phyloP scores from a whole-genome alignment of 495 filamentous ascomycete species.

The Trichodelitschia bisporula region DNA sequence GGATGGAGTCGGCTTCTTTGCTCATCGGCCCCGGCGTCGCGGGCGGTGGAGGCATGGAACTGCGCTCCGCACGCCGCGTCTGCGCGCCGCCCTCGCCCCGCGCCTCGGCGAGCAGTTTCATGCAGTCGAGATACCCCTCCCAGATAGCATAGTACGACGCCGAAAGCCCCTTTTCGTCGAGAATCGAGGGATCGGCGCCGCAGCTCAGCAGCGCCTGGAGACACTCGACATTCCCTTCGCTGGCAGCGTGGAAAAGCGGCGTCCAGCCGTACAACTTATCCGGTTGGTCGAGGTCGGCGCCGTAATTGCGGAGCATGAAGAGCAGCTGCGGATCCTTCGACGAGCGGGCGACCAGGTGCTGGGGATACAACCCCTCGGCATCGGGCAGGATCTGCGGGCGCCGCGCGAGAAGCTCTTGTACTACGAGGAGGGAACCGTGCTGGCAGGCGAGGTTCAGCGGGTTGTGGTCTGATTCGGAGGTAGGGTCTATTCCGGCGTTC shows the following conservation, averaged over 20 bases:
- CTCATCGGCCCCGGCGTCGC: constrained; percentile 31
- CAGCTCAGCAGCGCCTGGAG: constrained; percentile 51
- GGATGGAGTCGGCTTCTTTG: constrained; percentile 65
- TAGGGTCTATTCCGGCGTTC: constrained; percentile 56
- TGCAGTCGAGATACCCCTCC: constrained; percentile 91
- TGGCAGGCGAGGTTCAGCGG: constrained; percentile 88
- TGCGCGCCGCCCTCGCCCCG: constrained; percentile 9
- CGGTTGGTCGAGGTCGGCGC: constrained; percentile 74
- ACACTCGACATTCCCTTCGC: constrained; percentile 82
- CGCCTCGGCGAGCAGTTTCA: constrained; percentile 42
- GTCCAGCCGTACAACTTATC: constrained; percentile 97
- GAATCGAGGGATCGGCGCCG: constrained; percentile 45
- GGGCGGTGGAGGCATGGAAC: constrained; percentile 7
- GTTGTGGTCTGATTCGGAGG: constrained; percentile 69
- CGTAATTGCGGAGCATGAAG: constrained; percentile 55
- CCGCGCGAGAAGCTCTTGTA: constrained; percentile 56
- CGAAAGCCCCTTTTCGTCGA: constrained; percentile 78
- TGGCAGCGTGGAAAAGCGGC: constrained; percentile 83
- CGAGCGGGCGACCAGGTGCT: constrained; percentile 85
- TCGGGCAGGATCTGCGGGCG: constrained; percentile 61
- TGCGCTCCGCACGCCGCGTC: too few relatives aligned
- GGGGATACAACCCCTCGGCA: constrained; percentile 90
- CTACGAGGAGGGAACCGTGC: constrained; percentile 61
- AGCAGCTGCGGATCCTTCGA: constrained; percentile 58
- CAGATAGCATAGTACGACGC: constrained; percentile 97